Evolutionary conservation across 2,329 filamentous ascomycete species (phyloP), one percentile per base, ranked within the genome.

Genomic region (Curvularia eragrostidis): DNA sequence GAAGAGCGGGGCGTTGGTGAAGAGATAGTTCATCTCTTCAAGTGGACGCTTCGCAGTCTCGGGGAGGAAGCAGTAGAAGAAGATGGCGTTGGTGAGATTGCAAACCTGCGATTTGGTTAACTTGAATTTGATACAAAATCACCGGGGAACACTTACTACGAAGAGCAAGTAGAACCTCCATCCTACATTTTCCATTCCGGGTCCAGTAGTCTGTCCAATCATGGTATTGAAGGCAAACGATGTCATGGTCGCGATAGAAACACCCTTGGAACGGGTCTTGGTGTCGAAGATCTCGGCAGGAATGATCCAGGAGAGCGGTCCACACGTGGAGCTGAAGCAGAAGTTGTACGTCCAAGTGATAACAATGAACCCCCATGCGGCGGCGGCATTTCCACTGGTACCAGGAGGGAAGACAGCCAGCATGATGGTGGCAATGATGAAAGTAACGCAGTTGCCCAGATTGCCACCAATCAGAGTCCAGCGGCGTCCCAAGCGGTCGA

Each of bases 341-440:
- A 92, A 89, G 77, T 93, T 93, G 82, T 91, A 93, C 1, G 91
- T 73, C 90, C 90, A 93, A 1, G 90, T 93, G 66, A 85, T 82
- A 67, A 87, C 84, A 60, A 93, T 93, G 76, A 93, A 94, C 1
- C 86, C 89, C 88, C 89, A 91, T 6, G 83, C 82, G 1, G 88
- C 88, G 5, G 80, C 78, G 39, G 76, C 77, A 57, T 86, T 86
- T 56, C 81, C 78, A 46, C 74, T 76, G 1, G 74, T 75, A 2
- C 82, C 79, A 1, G 89, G 85, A 1, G 89, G 89, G 74, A 88
- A 93, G 74, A 75, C 73, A 9, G 83, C 84, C 9, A 87, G 73
- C 52, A 86, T 71, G 12, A 82, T 77, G 0, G 82, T 84, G 2
- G 88, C 87, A 49, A 92, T 84, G 75, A 92, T 87, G 75, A 93